Conservation (phyloP, 148 eudicot species). For the Polygonum maritimum region DNA sequence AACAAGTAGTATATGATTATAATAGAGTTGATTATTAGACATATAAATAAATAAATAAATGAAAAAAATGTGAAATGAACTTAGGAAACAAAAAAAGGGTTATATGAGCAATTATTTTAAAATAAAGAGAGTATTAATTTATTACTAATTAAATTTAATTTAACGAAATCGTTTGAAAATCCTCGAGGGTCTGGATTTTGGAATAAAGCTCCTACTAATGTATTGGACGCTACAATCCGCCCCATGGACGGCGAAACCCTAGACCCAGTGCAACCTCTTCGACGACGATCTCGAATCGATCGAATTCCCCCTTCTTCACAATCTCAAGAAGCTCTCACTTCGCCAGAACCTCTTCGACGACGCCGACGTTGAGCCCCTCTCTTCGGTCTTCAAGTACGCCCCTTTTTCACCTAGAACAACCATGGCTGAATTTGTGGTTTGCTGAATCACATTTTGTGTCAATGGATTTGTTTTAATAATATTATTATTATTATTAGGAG, state of each 20-base stretch:
- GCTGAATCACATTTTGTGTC: neutral
- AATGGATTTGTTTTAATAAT: neutral
- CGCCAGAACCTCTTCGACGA: slow-evolving; percentile 85
- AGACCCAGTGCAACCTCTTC: slow-evolving; percentile 2
- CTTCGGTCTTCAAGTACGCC: slow-evolving; percentile 54
- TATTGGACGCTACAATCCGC: neutral
- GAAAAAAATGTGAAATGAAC: too few relatives aligned
- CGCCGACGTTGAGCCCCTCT: slow-evolving; percentile 48
- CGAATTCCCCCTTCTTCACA: slow-evolving; percentile 50
- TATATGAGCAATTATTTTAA: too few relatives aligned
- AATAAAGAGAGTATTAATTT: too few relatives aligned
- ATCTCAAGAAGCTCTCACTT: slow-evolving; percentile 72
- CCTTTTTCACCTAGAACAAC: neutral
- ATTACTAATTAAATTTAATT: too few relatives aligned
- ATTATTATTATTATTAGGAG: neutral
- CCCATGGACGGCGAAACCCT: slow-evolving; percentile 14
- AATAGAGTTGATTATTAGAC: too few relatives aligned
- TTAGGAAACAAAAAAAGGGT: too few relatives aligned
- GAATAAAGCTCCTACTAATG: too few relatives aligned
- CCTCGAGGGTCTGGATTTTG: too few relatives aligned
- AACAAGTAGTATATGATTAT: too few relatives aligned
- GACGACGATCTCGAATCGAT: slow-evolving; percentile 48
- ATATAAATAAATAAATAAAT: too few relatives aligned
- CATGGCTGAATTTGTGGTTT: neutral
- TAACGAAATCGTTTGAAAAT: too few relatives aligned